Base-by-base conservation (phyloP, 139 green algal species). In the Ettlia oleoabundans region DNA sequence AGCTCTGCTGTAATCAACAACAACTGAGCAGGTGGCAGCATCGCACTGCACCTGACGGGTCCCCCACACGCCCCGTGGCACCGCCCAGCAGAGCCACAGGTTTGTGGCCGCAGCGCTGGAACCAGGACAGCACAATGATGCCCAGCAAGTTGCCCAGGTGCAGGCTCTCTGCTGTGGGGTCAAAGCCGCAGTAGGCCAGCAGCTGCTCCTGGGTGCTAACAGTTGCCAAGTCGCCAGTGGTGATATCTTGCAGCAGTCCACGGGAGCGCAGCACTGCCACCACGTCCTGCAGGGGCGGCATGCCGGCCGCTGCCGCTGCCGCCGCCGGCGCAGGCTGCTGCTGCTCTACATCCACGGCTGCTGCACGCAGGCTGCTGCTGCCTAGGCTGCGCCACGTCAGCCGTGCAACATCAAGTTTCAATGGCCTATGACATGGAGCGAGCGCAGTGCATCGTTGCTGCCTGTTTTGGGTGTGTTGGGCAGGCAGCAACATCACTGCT, bases 121-220 rank as follows among this genome's bases (percentile, higher is more conserved):
- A 98, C 97, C 97, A 99, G 0, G 93, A 86, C 37, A 99, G 92
- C 70, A 99, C 96, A 30, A 99, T 90, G 87, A 99, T 98, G 67
- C 97, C 95, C 37, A 99, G 90, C 62, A 99, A 89, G 92, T 99
- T 98, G 37, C 95, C 96, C 43, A 99, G 87, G 86, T 99, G 95
- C 79, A 99, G 80, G 75, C 84, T 94, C 84, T 97, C 94, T 4
- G 96, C 96, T 21, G 96, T 99, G 30, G 97, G 97, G 86, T 99
- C 97, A 81, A 99, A 99, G 33, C 97, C 97, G 86, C 94, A 98
- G 90, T 99, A 99, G 0, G 98, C 91, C 3, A 88, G 81, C 55
- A 99, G 79, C 1, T 75, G 81, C 21, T 80, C 77, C 6, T 51
- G 52, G 15, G 68, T 71, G 15, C 89, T 88, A 22, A 71, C 74